Evolutionary conservation across 306 rosid genomes (phyloP).

Genomic region (Castanea mollissima): DNA sequence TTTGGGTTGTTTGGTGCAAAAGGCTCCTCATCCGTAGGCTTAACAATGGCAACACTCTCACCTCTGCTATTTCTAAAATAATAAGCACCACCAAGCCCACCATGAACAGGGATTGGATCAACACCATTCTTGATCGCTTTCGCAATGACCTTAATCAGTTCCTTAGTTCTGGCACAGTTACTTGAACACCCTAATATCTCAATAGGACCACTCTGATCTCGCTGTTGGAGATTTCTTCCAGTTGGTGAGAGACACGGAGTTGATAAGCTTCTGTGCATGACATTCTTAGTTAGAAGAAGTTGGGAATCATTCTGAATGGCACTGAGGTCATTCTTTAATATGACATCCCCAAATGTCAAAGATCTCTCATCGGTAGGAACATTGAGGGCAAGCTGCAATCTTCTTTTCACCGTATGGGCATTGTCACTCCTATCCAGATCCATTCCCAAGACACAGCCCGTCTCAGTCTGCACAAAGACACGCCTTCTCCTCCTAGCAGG

Average conservation of each 20-base stretch:
- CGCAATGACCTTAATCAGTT: constrained; percentile 54
- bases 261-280: constrained; percentile 86
- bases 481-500: constrained; percentile 62
- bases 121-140: constrained; percentile 78
- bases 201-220: constrained; percentile 84
- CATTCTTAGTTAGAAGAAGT: constrained; percentile 75
- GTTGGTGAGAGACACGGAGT: constrained; percentile 93
- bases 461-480: constrained; percentile 87
- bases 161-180: constrained; percentile 44
- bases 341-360: constrained; percentile 84
- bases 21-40: constrained; percentile 98
- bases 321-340: constrained; percentile 80
- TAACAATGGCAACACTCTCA: constrained; percentile 87
- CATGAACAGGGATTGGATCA: constrained; percentile 75
- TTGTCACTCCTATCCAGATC: constrained; percentile 82
- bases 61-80: constrained; percentile 68
- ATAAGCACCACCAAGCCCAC: constrained; percentile 99
- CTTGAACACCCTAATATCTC: constrained; percentile 79
- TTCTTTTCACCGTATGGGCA: constrained; percentile 95
- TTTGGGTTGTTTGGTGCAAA: constrained; percentile 97
- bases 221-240: constrained; percentile 75
- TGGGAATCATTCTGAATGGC: constrained; percentile 82
- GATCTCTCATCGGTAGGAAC: constrained; percentile 88
- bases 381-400: constrained; percentile 85
- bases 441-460: constrained; percentile 90